Percentiles rank a stretch among this genome's conserved stretches.
phyloP scores from a whole-genome alignment of 495 filamentous ascomycete species.

The Penicillium canariense region DNA sequence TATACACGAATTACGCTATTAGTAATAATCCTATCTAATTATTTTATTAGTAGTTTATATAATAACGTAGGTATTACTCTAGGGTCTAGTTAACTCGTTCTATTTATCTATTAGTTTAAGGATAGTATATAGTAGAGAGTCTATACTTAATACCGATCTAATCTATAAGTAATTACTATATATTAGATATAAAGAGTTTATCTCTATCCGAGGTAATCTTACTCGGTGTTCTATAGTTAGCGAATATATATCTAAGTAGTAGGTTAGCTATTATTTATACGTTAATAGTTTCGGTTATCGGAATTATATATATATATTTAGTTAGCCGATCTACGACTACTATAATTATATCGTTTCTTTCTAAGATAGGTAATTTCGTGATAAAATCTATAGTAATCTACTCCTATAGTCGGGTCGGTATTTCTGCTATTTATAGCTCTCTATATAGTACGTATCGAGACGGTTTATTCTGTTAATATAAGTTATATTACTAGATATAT shows the following conservation, averaged over 20 bases:
- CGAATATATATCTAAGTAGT: neutral
- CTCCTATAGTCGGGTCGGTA: neutral
- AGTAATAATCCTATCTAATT: constrained; percentile 5
- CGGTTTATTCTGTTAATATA: neutral
- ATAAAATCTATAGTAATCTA: neutral
- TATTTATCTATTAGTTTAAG: constrained; percentile 8
- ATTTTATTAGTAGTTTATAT: constrained; percentile 11
- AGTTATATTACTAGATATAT: neutral
- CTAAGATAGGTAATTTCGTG: neutral
- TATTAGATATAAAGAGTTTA: neutral
- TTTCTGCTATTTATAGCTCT: neutral
- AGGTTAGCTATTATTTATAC: neutral
- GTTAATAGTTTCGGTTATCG: neutral
- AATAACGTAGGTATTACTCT: constrained; percentile 6
- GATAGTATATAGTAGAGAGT: constrained; percentile 1
- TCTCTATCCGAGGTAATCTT: neutral
- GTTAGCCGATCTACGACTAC: constrained; percentile 1
- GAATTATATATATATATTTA: neutral
- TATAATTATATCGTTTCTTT: neutral
- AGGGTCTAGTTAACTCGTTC: constrained; percentile 7
- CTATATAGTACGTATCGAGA: neutral
- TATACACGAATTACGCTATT: constrained; percentile 10
- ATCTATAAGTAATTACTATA: neutral
- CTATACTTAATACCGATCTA: neutral
- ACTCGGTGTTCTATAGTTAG: neutral